Evolutionary conservation across 345 rosid species (phyloP).

Genomic region (Eucalyptus regnans): DNA sequence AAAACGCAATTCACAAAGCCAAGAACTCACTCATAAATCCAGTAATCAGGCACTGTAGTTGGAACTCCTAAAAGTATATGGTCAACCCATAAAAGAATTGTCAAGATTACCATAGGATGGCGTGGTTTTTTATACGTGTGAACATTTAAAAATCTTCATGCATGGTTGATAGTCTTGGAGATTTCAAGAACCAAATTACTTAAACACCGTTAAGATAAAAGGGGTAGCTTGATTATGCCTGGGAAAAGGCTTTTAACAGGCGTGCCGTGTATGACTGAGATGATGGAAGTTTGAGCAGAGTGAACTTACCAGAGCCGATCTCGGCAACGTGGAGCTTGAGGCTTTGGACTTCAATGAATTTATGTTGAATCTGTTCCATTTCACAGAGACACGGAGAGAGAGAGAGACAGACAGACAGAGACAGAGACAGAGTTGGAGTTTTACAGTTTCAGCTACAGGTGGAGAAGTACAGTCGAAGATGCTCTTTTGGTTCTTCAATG

Average conservation of each 20-base stretch:
- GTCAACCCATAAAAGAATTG: neutral
- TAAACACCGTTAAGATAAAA: neutral
- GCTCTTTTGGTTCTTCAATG: neutral
- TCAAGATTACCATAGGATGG: neutral
- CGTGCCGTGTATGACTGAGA: neutral
- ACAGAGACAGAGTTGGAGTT: neutral
- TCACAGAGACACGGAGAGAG: neutral
- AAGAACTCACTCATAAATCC: neutral
- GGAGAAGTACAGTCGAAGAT: neutral
- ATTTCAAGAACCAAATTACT: neutral
- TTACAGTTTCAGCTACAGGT: neutral
- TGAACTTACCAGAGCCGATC: conserved; percentile 15
- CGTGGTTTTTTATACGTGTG: neutral
- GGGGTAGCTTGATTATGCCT: neutral
- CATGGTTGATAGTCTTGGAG: neutral
- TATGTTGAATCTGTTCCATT: conserved; percentile 38
- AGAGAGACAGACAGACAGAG: too few relatives aligned
- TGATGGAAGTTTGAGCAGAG: neutral
- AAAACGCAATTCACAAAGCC: neutral
- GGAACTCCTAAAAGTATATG: neutral
- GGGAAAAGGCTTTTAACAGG: neutral
- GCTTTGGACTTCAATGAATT: conserved; percentile 7
- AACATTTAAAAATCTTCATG: neutral
- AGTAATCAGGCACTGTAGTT: neutral
- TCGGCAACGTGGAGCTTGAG: conserved; percentile 35